phyloP scores from a whole-genome alignment of 1,284 basidiomycete genomes.

The Ceratobasidium sp. region DNA sequence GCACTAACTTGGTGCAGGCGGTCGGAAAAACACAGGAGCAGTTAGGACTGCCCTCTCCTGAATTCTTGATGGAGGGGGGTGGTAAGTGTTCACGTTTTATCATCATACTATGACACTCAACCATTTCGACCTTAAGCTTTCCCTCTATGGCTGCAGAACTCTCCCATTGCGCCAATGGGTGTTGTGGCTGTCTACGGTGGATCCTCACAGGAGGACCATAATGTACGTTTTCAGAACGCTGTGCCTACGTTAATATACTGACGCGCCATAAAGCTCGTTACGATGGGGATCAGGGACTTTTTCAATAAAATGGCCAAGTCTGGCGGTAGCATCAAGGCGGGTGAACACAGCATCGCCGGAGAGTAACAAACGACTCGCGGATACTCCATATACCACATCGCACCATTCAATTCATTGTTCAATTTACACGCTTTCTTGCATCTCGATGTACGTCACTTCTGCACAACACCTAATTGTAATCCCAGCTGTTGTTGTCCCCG shows the following conservation, averaged over 20 bases:
- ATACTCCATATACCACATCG: neutral
- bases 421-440: constrained; percentile 18
- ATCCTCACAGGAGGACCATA: constrained; percentile 71
- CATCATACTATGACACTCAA: constrained; percentile 27
- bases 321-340: constrained; percentile 25
- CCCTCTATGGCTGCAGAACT: constrained; percentile 60
- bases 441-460: constrained; percentile 14
- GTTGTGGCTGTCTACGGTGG: constrained; percentile 82
- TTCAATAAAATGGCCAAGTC: constrained; percentile 35
- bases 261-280: constrained; percentile 6
- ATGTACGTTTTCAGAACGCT: constrained; percentile 3
- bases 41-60: constrained; percentile 64
- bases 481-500: neutral
- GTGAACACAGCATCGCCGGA: constrained; percentile 15
- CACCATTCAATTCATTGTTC: constrained; percentile 12
- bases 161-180: constrained; percentile 79
- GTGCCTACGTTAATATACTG: neutral
- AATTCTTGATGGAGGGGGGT: constrained; percentile 71
- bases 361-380: neutral
- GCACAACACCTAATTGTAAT: constrained; percentile 32
- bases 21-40: constrained; percentile 66
- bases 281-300: constrained; percentile 31
- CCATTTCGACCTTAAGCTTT: constrained; percentile 36
- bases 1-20: constrained; percentile 58
- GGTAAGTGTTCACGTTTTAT: constrained; percentile 55